Evolutionary conservation across 768 basidiomycete genomes (phyloP).

Genomic region (Suillus lakei): DNA sequence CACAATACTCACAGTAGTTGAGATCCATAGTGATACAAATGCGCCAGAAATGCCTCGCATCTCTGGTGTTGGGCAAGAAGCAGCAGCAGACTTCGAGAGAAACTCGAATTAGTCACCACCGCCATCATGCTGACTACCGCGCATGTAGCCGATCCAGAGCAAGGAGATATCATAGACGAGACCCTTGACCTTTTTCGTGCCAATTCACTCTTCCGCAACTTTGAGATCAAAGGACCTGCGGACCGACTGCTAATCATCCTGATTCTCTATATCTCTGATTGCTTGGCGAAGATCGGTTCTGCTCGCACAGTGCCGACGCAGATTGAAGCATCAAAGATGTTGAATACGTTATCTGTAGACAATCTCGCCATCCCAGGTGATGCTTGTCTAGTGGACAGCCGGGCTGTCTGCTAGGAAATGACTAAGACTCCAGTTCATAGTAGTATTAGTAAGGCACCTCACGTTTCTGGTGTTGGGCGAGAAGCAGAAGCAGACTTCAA

Average conservation of each 20-base stretch:
- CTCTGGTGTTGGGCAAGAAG: too few species aligned
- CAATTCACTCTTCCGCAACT: conserved; percentile 98
- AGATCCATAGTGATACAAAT: too few species aligned
- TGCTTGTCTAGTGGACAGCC: too few species aligned
- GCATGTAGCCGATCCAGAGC: conserved; percentile 70
- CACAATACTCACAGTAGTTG: too few species aligned
- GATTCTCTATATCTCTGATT: conserved; percentile 97
- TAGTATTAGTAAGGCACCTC: too few species aligned
- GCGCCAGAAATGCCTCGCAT: too few species aligned
- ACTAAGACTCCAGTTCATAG: too few species aligned
- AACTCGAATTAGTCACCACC: conserved; percentile 17
- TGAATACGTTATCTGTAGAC: conserved; percentile 94
- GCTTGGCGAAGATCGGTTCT: conserved; percentile 85
- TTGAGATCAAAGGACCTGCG: conserved; percentile 98
- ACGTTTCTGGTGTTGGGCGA: too few species aligned
- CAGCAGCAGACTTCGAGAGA: too few species aligned
- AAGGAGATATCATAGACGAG: conserved; percentile 93
- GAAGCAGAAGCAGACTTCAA: too few species aligned
- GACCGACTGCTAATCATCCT: conserved; percentile 96
- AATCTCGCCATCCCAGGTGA: conserved; percentile 95
- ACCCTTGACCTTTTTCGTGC: conserved; percentile 96
- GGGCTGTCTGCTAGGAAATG: too few species aligned
- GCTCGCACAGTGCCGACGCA: conserved; percentile 70
- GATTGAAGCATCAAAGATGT: conserved; percentile 83
- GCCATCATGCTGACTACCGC: conserved; percentile 16